Conservation (phyloP, 2,329 filamentous ascomycete species). For the Aspergillus calidoustus region DNA sequence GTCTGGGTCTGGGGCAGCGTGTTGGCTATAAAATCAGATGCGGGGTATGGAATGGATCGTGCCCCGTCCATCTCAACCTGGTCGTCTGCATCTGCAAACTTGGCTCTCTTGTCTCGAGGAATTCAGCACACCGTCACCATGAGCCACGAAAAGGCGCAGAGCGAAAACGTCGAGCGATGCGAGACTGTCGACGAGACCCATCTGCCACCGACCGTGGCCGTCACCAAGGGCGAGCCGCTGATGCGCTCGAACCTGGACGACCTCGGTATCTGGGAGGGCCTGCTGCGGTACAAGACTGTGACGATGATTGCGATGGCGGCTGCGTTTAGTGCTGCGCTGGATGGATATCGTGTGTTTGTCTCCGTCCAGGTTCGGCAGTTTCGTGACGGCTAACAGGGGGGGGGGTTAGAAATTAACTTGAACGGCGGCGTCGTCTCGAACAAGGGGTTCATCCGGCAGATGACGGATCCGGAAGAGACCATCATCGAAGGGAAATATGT, state of each 20-base stretch:
- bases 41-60: not conserved
- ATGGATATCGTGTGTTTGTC: conserved; percentile 45
- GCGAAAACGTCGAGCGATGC: conserved; percentile 12
- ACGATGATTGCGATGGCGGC: conserved; percentile 46
- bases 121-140: not conserved
- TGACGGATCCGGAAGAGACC: conserved; percentile 34
- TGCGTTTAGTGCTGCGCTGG: conserved; percentile 48
- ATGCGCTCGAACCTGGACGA: conserved; percentile 47
- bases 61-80: not conserved
- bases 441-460: conserved; percentile 47
- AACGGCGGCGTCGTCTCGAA: conserved; percentile 49
- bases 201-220: not conserved
- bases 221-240: conserved; percentile 12
- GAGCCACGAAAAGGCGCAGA: conserved; percentile 1
- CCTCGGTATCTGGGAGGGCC: conserved; percentile 45
- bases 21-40: not conserved
- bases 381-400: not conserved
- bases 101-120: not conserved
- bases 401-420: conserved; percentile 39
- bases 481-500: conserved; percentile 44
- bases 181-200: not conserved
- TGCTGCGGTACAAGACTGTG: conserved; percentile 41
- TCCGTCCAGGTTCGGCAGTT: not conserved
- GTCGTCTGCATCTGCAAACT: not conserved
- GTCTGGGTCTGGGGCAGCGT: not conserved